These are phyloP conservation scores for Trifolium repens DNA, from an alignment of 306 rosid genomes.

Conservation along the genomic window DNA sequence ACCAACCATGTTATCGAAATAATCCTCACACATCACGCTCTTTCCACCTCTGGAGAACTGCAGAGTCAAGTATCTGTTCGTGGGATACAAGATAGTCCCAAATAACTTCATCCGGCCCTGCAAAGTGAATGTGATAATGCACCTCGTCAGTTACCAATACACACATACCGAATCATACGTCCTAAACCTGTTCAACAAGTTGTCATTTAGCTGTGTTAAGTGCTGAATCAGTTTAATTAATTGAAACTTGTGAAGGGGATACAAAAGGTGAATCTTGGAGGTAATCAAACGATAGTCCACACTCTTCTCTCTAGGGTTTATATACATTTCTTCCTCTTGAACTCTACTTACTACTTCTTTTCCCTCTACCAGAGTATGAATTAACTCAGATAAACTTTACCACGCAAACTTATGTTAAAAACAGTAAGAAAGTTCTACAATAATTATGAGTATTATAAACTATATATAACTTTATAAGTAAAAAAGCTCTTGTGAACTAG, in stretches of 20 bases:
- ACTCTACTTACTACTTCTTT: constrained; percentile 16
- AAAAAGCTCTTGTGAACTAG: too few species aligned
- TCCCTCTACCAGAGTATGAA: neutral
- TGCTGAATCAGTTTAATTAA: neutral
- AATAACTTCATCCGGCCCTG: constrained; percentile 92
- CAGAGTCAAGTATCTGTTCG: constrained; percentile 82
- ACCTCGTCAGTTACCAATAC: constrained; percentile 14
- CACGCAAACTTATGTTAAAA: neutral
- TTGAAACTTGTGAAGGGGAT: neutral
- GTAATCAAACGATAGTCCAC: neutral
- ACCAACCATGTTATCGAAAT: constrained; percentile 89
- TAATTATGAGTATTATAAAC: neutral
- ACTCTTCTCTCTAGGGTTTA: neutral
- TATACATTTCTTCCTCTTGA: constrained; percentile 5
- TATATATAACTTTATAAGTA: too few species aligned
- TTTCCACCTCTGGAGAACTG: constrained; percentile 90
- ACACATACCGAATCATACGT: neutral
- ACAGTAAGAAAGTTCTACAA: neutral
- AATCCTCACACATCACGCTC: constrained; percentile 84
- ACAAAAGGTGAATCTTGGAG: neutral
- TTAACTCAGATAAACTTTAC: neutral
- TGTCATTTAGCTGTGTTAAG: constrained; percentile 2
- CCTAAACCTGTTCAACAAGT: constrained; percentile 19
- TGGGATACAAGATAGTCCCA: constrained; percentile 89
- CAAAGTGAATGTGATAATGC: constrained; percentile 36